Evolutionary conservation across 2,329 filamentous ascomycete genomes (phyloP), one percentile per base, ranked within the genome.

Genomic region (Fusarium haematococcum): DNA sequence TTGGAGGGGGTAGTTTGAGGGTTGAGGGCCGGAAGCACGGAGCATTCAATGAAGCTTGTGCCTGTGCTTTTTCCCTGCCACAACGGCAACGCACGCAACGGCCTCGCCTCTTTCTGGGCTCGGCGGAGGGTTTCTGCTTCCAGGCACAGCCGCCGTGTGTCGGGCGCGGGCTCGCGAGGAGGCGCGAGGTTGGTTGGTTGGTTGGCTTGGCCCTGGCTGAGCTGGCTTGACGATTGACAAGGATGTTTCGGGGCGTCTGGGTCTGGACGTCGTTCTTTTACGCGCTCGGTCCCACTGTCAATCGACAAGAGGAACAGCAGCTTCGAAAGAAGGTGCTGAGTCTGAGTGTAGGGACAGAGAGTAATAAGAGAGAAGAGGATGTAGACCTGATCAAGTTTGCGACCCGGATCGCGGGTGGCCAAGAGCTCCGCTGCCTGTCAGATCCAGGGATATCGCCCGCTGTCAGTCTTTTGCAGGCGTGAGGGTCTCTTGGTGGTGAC

Each of bases 81-180:
- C 39, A 59, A 43, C 41, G 41, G 41, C 41, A 43, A 43, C 41
- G 39, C 39, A 41, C n/a, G 41, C 20, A 23, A 45, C 54, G 43
- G 52, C 25, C 35, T 64, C 62, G 48, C 62, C 57, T 50, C 54
- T 60, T 16, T 58, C 43, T 27, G 59, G 30, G 27, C 45, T 67
- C 57, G 63, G 71, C 58, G 54, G 70, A 72, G 68, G 72, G 68
- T 69, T 70, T 70, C 69, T 75, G 65, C 57, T 75, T 70, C 71
- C 69, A 77, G 71, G 73, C 73, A 75, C 73, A 73, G 73, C 75
- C 77, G 75, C 75, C 69, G 75, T 74, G 43, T 72, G 39, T 75
- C 48, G 48, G 48, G 25, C 65, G 63, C 67, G 68, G 63, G 70
- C 67, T 67, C 68, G 52, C 45, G 59, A 67, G 64, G 64, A 68